Evolutionary conservation across 2,329 filamentous ascomycete genomes (phyloP).

Genomic region (Leptodontidium sp.): DNA sequence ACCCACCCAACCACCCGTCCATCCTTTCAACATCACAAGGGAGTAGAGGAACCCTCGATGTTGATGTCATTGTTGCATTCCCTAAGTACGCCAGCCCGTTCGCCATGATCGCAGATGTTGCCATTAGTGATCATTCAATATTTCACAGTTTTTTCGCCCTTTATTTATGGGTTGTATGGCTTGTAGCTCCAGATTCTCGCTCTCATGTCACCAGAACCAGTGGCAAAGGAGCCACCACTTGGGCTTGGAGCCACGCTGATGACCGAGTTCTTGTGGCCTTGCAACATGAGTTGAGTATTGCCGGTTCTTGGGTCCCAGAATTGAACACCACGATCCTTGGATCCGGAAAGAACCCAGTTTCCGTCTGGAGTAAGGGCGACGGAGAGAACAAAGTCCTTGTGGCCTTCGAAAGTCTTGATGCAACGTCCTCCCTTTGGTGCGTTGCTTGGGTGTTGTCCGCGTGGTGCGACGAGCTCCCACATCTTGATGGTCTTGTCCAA

Average conservation of each 20-base stretch:
- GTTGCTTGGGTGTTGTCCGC: constrained; percentile 69
- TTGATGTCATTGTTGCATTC: background rate
- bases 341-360: constrained; percentile 95
- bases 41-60: background rate
- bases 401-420: constrained; percentile 95
- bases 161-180: constrained; percentile 29
- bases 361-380: constrained; percentile 95
- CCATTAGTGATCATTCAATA: constrained; percentile 9
- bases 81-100: constrained; percentile 24
- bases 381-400: constrained; percentile 97
- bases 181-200: constrained; percentile 95
- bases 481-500: constrained; percentile 99
- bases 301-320: constrained; percentile 98
- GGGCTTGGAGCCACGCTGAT: constrained; percentile 97
- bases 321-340: constrained; percentile 96
- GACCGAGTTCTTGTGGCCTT: constrained; percentile 98
- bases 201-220: constrained; percentile 96
- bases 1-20: background rate
- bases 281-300: constrained; percentile 95
- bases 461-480: constrained; percentile 87
- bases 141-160: background rate
- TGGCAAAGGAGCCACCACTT: constrained; percentile 84
- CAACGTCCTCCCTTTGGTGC: constrained; percentile 88
- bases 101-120: constrained; percentile 19
- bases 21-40: background rate